Evolutionary conservation across 441 rosid species (phyloP), one percentile per base, ranked within the genome.

Genomic region (Manihot esculenta): DNA sequence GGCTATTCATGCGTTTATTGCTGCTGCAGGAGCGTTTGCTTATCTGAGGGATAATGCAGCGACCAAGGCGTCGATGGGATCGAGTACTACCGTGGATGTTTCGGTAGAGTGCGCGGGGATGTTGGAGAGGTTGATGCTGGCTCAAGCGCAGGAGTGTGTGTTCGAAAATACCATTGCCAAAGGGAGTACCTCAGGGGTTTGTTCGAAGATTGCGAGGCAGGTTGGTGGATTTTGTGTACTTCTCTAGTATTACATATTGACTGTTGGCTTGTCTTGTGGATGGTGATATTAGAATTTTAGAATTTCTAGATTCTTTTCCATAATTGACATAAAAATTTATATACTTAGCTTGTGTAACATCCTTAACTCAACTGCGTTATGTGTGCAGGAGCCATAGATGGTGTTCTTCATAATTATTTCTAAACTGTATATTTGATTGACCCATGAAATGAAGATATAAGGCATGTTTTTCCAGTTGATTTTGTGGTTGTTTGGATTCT

Each of bases 71-170:
- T 75, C 91, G n/a, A 81, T 84, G 54, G 98, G 94, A 51, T 82
- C 82, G 71, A 86, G 87, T 41, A 79, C 88, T 50, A 94, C 97
- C 8, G 83, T 94, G 64, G 99, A 94, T 70, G 64, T 94, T 67
- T 85, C 94, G 41, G 85, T 88, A 68, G 97, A 92, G 84, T 94
- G 99, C 56, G 92, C 78, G 1, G 97, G 94, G 55, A 94, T 94
- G 99, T 72, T 94, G 81, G 99, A 94, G 80, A 78, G 97, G 79
- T 71, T 94, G 81, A 94, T 94, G 97, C 77, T 92, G 56, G 99
- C 99, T 10, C 97, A 94, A 74, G 99, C 97, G 42, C 99, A 94
- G 76, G 99, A 94, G 77, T 90, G 97, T 66, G 99, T 94, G 18
- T 94, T 94, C 57, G 99, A 94, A 81, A 94, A 92, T 58, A 84